Conservation (phyloP, 78 protist genomes). For the Dictyostelium purpureum region DNA sequence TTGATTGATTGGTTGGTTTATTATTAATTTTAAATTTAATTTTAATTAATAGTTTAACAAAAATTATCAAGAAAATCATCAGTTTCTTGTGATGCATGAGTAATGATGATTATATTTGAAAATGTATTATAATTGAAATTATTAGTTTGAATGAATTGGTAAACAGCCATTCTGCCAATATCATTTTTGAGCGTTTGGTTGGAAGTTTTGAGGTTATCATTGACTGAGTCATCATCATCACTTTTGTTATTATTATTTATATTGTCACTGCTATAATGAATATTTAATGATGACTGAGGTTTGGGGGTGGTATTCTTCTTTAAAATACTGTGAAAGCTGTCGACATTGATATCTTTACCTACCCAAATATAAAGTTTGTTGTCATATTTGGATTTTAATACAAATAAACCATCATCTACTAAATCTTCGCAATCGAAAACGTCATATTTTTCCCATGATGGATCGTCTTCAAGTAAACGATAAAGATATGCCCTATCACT, state of each 20-base stretch:
- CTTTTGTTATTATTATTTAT: too few species aligned
- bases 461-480: slow-evolving; percentile 30
- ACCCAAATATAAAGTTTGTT: slow-evolving; percentile 52
- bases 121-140: neutral
- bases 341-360: slow-evolving; percentile 12
- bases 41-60: neutral
- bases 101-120: slow-evolving; percentile 19
- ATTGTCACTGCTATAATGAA: too few species aligned
- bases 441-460: slow-evolving; percentile 41
- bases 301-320: neutral
- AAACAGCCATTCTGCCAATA: slow-evolving; percentile 33
- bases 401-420: slow-evolving; percentile 61
- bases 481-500: slow-evolving; percentile 48
- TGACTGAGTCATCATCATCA: too few species aligned
- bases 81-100: slow-evolving; percentile 46
- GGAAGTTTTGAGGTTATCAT: neutral
- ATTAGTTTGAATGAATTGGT: slow-evolving; percentile 27
- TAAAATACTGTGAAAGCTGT: neutral
- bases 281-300: too few species aligned
- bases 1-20: neutral
- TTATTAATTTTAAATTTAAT: neutral
- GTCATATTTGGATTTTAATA: slow-evolving; percentile 35
- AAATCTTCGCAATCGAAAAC: slow-evolving; percentile 64
- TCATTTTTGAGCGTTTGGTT: neutral
- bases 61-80: slow-evolving; percentile 74